phyloP scores from a whole-genome alignment of 257 asterid species.

The Eustoma russellianum region DNA sequence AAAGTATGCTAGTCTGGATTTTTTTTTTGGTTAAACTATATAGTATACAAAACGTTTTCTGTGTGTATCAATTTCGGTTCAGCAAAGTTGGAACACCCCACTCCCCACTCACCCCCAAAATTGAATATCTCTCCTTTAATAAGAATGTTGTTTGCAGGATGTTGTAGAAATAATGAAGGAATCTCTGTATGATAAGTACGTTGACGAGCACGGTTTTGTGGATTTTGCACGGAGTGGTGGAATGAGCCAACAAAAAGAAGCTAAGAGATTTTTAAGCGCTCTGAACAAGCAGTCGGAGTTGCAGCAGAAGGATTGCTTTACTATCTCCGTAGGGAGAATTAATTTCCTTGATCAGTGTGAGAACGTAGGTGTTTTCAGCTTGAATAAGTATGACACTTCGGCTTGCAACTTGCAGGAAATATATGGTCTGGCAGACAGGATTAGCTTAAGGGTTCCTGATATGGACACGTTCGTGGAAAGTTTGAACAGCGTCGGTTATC shows the following conservation, averaged over 20 bases:
- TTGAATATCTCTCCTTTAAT: neutral
- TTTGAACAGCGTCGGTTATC: conserved; percentile 76
- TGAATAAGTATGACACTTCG: conserved; percentile 10
- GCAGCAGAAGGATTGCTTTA: conserved; percentile 79
- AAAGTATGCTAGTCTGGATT: no score
- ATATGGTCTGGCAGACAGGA: conserved; percentile 78
- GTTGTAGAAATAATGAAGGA: conserved; percentile 96
- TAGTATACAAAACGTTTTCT: no score
- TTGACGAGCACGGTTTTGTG: conserved; percentile 83
- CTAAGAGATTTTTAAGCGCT: conserved; percentile 79
- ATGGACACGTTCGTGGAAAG: conserved; percentile 76
- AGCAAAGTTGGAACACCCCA: no score
- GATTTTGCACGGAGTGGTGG: conserved; percentile 98
- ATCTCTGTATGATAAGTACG: conserved; percentile 89
- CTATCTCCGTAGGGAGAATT: conserved; percentile 56
- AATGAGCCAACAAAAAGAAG: conserved; percentile 98
- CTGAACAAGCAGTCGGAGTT: conserved; percentile 74
- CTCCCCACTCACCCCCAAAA: no score
- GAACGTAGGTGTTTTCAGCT: neutral
- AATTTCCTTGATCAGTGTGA: conserved; percentile 2
- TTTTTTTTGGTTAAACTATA: no score
- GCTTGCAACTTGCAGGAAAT: conserved; percentile 50
- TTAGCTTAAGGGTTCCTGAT: conserved; percentile 75
- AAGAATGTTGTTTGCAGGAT: conserved; percentile 39
- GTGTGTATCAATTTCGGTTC: no score